A percentile compares a stretch with the other conserved stretches of the same genome.
Evolutionary conservation across 2,329 filamentous ascomycete genomes (phyloP).

Genomic region (Rutstroemia sp.): DNA sequence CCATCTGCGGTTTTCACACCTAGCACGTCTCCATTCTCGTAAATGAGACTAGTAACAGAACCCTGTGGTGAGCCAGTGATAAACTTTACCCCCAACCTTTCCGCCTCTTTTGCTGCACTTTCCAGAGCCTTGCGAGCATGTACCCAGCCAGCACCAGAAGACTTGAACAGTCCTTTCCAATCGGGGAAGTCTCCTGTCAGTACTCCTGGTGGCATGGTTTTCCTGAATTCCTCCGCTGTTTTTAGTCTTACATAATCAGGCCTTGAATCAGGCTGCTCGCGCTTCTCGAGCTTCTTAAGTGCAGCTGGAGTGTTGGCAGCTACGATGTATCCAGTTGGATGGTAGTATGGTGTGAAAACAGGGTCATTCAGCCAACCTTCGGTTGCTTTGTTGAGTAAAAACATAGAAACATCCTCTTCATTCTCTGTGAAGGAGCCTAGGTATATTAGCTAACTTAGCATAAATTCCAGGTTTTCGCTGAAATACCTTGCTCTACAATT

Average conservation of each 20-base stretch:
- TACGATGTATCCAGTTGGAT: constrained; percentile 39
- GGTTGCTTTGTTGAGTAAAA: constrained; percentile 31
- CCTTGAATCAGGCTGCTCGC: constrained; percentile 29
- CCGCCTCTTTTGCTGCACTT: constrained; percentile 38
- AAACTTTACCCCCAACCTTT: constrained; percentile 39
- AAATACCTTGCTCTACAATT: constrained; percentile 36
- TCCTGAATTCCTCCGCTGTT: constrained; percentile 38
- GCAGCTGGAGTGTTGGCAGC: constrained; percentile 36
- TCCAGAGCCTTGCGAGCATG: constrained; percentile 42
- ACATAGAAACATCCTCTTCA: constrained; percentile 26
- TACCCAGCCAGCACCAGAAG: constrained; percentile 43
- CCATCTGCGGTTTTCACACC: constrained; percentile 40
- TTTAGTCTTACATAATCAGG: constrained; percentile 31
- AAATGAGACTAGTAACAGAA: constrained; percentile 33
- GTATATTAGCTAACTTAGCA: constrained; percentile 2
- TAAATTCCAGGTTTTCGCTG: neutral
- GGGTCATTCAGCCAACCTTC: constrained; percentile 37
- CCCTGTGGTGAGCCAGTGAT: constrained; percentile 34
- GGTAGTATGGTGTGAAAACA: constrained; percentile 37
- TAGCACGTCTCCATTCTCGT: constrained; percentile 32
- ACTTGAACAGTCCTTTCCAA: constrained; percentile 43
- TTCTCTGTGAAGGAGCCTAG: constrained; percentile 22
- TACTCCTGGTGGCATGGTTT: constrained; percentile 44
- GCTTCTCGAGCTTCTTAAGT: constrained; percentile 32
- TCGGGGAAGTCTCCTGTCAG: constrained; percentile 41